Conservation (phyloP, 1,139 yeast species). For the Spencermartinsiella ligniputridi region DNA sequence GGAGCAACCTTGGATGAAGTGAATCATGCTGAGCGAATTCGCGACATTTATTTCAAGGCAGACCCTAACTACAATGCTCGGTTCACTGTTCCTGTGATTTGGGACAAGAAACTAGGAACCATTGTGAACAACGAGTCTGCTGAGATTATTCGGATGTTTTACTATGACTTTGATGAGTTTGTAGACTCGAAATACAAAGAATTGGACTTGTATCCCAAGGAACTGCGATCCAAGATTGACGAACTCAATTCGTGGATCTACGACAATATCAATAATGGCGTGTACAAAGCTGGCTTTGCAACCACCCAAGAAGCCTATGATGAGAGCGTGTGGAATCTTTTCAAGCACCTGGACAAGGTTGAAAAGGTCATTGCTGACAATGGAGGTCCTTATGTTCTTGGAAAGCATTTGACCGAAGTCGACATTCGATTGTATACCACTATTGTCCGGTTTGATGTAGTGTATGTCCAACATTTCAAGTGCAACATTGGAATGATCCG, state of each 20-base stretch:
- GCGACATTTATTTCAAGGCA: slow-evolving; percentile 70
- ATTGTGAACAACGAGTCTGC: slow-evolving; percentile 89
- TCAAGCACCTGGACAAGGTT: slow-evolving; percentile 67
- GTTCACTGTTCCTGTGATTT: slow-evolving; percentile 86
- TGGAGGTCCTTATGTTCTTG: slow-evolving; percentile 52
- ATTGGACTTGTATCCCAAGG: slow-evolving; percentile 61
- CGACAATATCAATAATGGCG: slow-evolving; percentile 86
- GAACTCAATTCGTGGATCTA: slow-evolving; percentile 81
- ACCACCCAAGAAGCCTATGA: slow-evolving; percentile 81
- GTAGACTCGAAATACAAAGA: slow-evolving; percentile 46
- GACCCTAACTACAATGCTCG: slow-evolving; percentile 74
- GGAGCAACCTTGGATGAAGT: slow-evolving; percentile 65
- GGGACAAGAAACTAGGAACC: slow-evolving; percentile 79
- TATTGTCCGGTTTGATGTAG: slow-evolving; percentile 82
- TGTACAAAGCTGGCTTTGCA: slow-evolving; percentile 90
- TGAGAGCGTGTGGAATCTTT: slow-evolving; percentile 59
- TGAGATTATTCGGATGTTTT: slow-evolving; percentile 81
- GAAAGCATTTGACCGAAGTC: slow-evolving; percentile 76
- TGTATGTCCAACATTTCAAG: slow-evolving; percentile 91
- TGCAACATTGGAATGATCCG: slow-evolving; percentile 84
- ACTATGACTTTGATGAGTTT: slow-evolving; percentile 58
- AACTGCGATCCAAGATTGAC: slow-evolving; percentile 56
- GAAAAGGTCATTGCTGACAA: slow-evolving; percentile 60
- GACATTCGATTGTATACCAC: slow-evolving; percentile 84
- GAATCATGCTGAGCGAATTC: slow-evolving; percentile 56